Base-by-base conservation (phyloP, 2,329 filamentous ascomycete genomes). In the Diaporthe sp. region DNA sequence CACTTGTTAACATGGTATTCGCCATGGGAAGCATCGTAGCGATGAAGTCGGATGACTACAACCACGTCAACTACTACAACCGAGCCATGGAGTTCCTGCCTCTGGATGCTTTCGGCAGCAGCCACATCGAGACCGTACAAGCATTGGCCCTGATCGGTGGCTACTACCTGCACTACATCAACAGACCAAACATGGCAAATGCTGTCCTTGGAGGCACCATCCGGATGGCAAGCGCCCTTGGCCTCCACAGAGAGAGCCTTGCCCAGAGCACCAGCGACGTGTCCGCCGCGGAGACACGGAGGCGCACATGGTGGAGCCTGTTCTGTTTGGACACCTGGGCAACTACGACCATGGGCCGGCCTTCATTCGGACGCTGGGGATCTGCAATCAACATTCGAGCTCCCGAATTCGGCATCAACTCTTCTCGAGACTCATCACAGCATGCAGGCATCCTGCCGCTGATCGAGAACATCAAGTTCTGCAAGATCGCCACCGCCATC, bases 131-230 rank as follows among this genome's bases (percentile, higher is more conserved):
- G 81, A 93, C 90, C 0, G 87, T 95, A 3, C 93, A 95, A 80
- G 91, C 93, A 1, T 83, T 95, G 22, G 90, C 91, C 3, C 86
- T 95, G 35, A 91, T 95, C 78, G 92, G 92, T 54, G 93, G 93
- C 38, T 94, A 92, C 83, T 95, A 95, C 80, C 89, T 95, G 73
- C 93, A 95, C 82, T 95, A 95, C 79, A 90, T 93, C 78, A 94
- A 94, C 83, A 88, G 92, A 28, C 93, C 93, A 2, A 95, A 95
- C 80, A 92, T 95, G 86, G 93, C 93, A 22, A 94, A 94, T 80
- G 91, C 92, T 33, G 86, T 95, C 13, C 89, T 93, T 79, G 93
- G 93, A 25, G 92, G 92, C 3, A 91, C 92, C 4, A 87, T 94
- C 72, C 88, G 93, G 72, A 93, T 95, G 89, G 93, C 93, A n/a